These are phyloP conservation scores for Allodekkera sacchari DNA, from an alignment of 805 yeast genomes.

Conservation along the genomic window DNA sequence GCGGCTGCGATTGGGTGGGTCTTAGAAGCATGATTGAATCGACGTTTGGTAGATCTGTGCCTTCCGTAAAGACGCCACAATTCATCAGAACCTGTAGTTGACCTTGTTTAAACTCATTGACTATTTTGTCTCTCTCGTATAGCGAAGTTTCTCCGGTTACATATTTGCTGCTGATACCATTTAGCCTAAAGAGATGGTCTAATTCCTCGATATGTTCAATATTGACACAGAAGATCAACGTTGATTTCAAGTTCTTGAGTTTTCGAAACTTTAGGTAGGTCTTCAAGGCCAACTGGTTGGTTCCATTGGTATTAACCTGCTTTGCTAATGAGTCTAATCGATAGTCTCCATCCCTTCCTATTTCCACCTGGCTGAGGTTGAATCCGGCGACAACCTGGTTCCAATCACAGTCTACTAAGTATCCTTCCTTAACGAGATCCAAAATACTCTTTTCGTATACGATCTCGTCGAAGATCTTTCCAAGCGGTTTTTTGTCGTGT, in stretches of 20 bases:
- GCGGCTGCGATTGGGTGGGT: slow-evolving; percentile 68
- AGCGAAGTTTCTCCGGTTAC: slow-evolving; percentile 61
- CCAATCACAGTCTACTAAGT: slow-evolving; percentile 63
- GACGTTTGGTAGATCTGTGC: slow-evolving; percentile 87
- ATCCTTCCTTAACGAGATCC: slow-evolving; percentile 60
- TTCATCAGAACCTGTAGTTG: slow-evolving; percentile 68
- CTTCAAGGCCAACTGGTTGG: slow-evolving; percentile 47
- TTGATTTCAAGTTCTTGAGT: slow-evolving; percentile 40
- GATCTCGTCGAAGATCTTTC: slow-evolving; percentile 58
- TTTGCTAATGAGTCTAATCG: slow-evolving; percentile 39
- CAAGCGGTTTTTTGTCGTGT: slow-evolving; percentile 57
- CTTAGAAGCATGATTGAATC: slow-evolving; percentile 73
- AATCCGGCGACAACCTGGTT: slow-evolving; percentile 42
- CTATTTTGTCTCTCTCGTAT: slow-evolving; percentile 39
- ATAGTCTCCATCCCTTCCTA: slow-evolving; percentile 40
- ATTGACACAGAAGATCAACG: slow-evolving; percentile 73
- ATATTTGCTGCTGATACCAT: slow-evolving; percentile 62
- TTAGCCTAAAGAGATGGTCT: slow-evolving; percentile 39
- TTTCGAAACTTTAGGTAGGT: slow-evolving; percentile 41
- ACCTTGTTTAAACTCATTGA: slow-evolving; percentile 55
- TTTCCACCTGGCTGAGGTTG: slow-evolving; percentile 17
- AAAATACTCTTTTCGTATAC: slow-evolving; percentile 59
- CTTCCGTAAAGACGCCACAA: slow-evolving; percentile 88
- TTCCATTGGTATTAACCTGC: slow-evolving; percentile 44
- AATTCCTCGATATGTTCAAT: slow-evolving; percentile 55